A percentile compares a stretch with the other conserved stretches of the same genome.
Conservation (phyloP, 176 grass and related monocot species). For the Carex parvula region DNA sequence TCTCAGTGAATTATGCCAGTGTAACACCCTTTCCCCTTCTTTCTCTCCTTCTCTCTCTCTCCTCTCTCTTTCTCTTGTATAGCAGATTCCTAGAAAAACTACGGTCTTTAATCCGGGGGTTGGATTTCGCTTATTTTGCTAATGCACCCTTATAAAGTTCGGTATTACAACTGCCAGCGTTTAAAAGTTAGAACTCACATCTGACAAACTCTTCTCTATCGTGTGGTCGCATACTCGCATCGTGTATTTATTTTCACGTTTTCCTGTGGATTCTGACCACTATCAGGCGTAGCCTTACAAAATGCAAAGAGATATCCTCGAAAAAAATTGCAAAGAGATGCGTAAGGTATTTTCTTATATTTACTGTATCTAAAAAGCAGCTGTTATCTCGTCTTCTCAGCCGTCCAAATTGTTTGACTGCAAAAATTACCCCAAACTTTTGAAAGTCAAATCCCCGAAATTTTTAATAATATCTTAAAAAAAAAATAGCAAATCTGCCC, state of each 20-base stretch:
- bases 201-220: neutral
- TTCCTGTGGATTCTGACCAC: neutral
- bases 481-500: no score
- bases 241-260: neutral
- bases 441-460: neutral
- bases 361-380: neutral
- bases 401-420: neutral
- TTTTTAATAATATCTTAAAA: no score
- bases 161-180: neutral
- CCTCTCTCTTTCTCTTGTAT: neutral
- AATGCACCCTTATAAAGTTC: neutral
- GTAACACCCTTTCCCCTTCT: neutral
- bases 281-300: neutral
- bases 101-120: conserved; percentile 3
- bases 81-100: neutral
- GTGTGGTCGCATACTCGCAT: neutral
- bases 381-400: neutral
- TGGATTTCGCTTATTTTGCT: neutral
- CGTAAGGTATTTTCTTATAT: neutral
- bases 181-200: neutral
- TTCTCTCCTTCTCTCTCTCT: neutral
- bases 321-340: no score
- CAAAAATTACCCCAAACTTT: neutral
- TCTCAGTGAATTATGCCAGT: conserved; percentile 12
- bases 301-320: neutral